Base-by-base conservation (phyloP, 2,329 filamentous ascomycete species). In the Colletotrichum tanaceti region DNA sequence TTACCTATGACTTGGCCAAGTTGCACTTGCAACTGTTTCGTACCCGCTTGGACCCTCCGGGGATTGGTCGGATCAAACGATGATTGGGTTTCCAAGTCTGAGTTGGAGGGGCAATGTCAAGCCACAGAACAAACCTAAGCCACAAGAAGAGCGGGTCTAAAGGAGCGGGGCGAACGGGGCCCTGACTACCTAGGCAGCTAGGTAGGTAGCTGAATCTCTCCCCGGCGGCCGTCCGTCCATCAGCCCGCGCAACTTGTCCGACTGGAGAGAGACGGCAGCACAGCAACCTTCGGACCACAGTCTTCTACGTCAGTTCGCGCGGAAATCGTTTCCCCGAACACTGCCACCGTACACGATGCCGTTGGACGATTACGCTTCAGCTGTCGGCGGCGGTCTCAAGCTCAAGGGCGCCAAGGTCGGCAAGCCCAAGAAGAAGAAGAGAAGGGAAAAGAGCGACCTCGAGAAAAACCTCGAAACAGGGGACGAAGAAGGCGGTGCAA, bases 351-450 rank as follows among this genome's bases (percentile, higher is more conserved):
- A 52, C 28, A 71, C 50, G 53, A 94, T 94, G 91, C 87, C 90
- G 28, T 86, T 88, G 63, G 90, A 92, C 78, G 93, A 97, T 73
- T 97, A 97, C 82, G 80, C 85, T 55, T 82, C 88, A 71, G 80
- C 84, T 65, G 86, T 87, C 70, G 86, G 89, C 66, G 93, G 93
- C 74, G 91, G 91, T 70, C 87, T 98, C 41, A 95, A 93, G 77
- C 87, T 98, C 69, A 98, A 98, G 82, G 93, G 94, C 75, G 87
- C 84, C 70, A 90, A 89, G 75, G 82, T 88, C 38, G 78, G 86
- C 71, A 90, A 87, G 75, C 82, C 88, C 72, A 89, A 91, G 75
- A 91, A 89, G 77, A 92, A 90, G 79, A 87, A 89, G 79, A 87
- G 84, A 74, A 84, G 83, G 74, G 79, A 82, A 71, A 81, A 81